Evolutionary conservation across 768 basidiomycete species (phyloP), one percentile per base, ranked within the genome.

Genomic region (Psilocybe azurescens): DNA sequence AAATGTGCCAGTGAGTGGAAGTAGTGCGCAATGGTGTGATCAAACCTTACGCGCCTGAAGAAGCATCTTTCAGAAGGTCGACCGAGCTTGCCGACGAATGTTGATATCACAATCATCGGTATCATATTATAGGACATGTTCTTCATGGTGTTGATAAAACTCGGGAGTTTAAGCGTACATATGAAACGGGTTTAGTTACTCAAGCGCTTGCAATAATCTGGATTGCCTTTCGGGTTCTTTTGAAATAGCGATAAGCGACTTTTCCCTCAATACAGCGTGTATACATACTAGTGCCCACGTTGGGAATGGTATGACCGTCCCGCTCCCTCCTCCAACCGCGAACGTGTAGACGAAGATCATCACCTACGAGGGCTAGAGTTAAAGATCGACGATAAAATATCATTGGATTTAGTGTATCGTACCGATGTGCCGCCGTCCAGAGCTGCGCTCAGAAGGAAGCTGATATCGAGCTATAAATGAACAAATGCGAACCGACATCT

Each of bases 341-440:
- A 81, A 82, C 1, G 78, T 79, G 60, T 72, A 80, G 3, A 79
- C 75, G 49, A 81, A 79, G 24, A 79, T 72, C 78, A 79, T 79
- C 57, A 78, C 74, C 70, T 75, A 16, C 30, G 24, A 49, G 38
- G 72, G 13, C 14, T 6, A 32, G 9, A 33, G 44, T 47, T 13
- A 73, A 11, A 38, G 39, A 2, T 51, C 11, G 1, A 28, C 9
- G 32, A 11, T 2, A 32, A 48, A 4, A 28, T 20, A 32, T 24
- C 24, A 24, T 24, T 24, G 24, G 24, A 24, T 24, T 2, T 24
- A 24, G 24, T 24, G 24, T 24, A 24, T 24, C 54, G 10, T 63
- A 79, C 76, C 55, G 82, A 78, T 6, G 81, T 81, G 36, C 84
- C 83, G 16, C 82, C 82, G 66, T 84, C 82, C 41, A 84, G 74